phyloP scores from a whole-genome alignment of 1,139 yeast genomes.

The Tardiomyces depauwii region DNA sequence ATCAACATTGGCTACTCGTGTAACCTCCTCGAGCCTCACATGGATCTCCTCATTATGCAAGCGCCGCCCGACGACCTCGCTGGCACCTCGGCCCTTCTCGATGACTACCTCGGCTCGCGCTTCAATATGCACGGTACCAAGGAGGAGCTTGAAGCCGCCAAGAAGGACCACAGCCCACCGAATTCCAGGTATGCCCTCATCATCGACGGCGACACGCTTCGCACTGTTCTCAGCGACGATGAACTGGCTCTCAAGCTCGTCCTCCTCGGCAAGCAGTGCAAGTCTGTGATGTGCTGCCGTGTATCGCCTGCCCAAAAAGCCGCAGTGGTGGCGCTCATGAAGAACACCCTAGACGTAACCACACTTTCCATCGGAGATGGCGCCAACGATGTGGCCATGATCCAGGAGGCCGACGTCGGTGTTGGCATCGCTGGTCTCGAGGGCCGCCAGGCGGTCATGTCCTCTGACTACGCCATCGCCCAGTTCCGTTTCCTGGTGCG shows the following conservation, averaged over 20 bases:
- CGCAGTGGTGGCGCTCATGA: slow-evolving; percentile 80
- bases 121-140: slow-evolving; percentile 54
- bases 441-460: slow-evolving; percentile 99
- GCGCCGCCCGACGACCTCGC: slow-evolving; percentile 25
- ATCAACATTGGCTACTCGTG: slow-evolving; percentile 94
- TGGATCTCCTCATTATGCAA: slow-evolving; percentile 67
- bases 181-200: slow-evolving; percentile 67
- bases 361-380: slow-evolving; percentile 96
- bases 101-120: slow-evolving; percentile 45
- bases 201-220: slow-evolving; percentile 87
- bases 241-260: slow-evolving; percentile 54
- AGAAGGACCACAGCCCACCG: slow-evolving; percentile 67
- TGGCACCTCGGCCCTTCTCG: slow-evolving; percentile 43
- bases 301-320: slow-evolving; percentile 99
- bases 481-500: slow-evolving; percentile 79
- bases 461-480: slow-evolving; percentile 93
- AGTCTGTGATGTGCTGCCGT: slow-evolving; percentile 91
- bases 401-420: slow-evolving; percentile 96
- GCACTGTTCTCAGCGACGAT: slow-evolving; percentile 45
- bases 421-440: slow-evolving; percentile 98
- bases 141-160: slow-evolving; percentile 48
- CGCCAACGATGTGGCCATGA: slow-evolving; percentile 97
- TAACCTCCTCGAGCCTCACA: slow-evolving; percentile 70
- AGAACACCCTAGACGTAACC: slow-evolving; percentile 71
- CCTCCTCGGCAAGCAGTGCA: slow-evolving; percentile 82